These are phyloP conservation scores for Phytophthora pistaciae DNA, from an alignment of 352 stramenopile species.

Conservation along the genomic window DNA sequence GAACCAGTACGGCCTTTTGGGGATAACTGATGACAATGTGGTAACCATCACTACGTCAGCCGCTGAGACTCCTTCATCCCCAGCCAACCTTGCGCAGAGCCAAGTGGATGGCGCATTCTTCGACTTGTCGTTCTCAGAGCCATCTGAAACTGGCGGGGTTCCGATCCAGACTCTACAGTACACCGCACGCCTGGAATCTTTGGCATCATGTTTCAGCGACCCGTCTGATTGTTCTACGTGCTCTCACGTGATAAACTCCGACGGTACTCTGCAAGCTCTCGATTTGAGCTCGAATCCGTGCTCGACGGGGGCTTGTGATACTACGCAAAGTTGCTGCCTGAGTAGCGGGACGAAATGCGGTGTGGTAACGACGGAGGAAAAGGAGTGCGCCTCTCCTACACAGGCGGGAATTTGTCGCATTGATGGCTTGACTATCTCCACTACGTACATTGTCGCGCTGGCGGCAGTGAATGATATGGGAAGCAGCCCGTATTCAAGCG, in stretches of 20 bases:
- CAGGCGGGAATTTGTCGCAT: slow-evolving; percentile 25
- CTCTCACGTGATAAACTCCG: slow-evolving; percentile 13
- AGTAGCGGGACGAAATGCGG: slow-evolving; percentile 31
- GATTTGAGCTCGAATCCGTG: slow-evolving; percentile 12
- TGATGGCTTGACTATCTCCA: slow-evolving; percentile 36
- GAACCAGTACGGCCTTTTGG: slow-evolving; percentile 54
- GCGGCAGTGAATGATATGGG: slow-evolving; percentile 45
- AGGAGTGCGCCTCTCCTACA: slow-evolving; percentile 16
- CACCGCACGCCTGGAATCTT: slow-evolving; percentile 20
- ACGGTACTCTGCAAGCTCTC: background rate
- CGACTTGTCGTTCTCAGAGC: slow-evolving; percentile 25
- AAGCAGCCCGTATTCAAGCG: slow-evolving; percentile 32
- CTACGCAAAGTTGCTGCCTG: slow-evolving; percentile 29
- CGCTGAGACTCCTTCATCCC: slow-evolving; percentile 25
- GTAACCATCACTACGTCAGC: slow-evolving; percentile 23
- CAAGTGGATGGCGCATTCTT: slow-evolving; percentile 43
- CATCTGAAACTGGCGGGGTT: slow-evolving; percentile 45
- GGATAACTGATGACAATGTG: slow-evolving; percentile 20
- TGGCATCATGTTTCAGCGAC: slow-evolving; percentile 37
- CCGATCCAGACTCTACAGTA: slow-evolving; percentile 26
- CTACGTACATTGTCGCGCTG: slow-evolving; percentile 41
- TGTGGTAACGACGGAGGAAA: slow-evolving; percentile 7
- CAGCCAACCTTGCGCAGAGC: slow-evolving; percentile 21
- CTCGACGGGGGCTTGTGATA: slow-evolving; percentile 9
- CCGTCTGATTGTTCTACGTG: slow-evolving; percentile 34